Evolutionary conservation across 2,329 filamentous ascomycete genomes (phyloP), one percentile per base, ranked within the genome.

Genomic region (Trichophyton verrucosum): DNA sequence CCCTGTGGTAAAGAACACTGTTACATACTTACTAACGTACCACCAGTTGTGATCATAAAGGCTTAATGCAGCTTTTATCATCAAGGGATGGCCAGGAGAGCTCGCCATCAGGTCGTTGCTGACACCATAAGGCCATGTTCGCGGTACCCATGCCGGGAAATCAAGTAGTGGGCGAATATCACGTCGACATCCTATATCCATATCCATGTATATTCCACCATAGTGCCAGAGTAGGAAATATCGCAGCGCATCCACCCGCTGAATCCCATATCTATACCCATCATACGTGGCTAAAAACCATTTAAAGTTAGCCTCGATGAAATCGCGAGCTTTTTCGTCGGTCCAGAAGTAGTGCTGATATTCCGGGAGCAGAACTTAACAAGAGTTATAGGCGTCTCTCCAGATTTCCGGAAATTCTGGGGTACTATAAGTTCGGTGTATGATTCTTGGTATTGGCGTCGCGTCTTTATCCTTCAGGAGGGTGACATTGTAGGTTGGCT

Each of bases 151-250:
- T 15, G 58, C 58, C 7, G 58, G 46, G 20, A 27, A 53, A 9
- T 40, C 40, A 11, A 60, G 47, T 30, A 60, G 15, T 11, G 58
- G 58, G 13, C 30, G 27, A 20, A 60, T 46, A 55, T 44, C 27
- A 7, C 58, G 58, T 6, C 59, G 49, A 30, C 59, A 61, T 13
- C 49, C 38, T 6, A 61, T 65, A 53, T 69, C 67, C 57, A 69
- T 56, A 30, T 69, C 67, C 38, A 69, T 63, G 55, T 69, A 69
- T 27, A 69, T 62, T 1, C 67, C 67, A 5, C 67, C 67, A 57
- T 67, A 68, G 44, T 68, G 62, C 47, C 63, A 60, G 13, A 69
- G 57, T 2, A 66, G 58, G 59, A 69, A 69, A 51, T 69, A 69
- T 47, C 66, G 66, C 27, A 69, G 38, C 0, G 65, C 63, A 59